phyloP scores from a whole-genome alignment of 345 rosid species.

The Salix koriyanagi region DNA sequence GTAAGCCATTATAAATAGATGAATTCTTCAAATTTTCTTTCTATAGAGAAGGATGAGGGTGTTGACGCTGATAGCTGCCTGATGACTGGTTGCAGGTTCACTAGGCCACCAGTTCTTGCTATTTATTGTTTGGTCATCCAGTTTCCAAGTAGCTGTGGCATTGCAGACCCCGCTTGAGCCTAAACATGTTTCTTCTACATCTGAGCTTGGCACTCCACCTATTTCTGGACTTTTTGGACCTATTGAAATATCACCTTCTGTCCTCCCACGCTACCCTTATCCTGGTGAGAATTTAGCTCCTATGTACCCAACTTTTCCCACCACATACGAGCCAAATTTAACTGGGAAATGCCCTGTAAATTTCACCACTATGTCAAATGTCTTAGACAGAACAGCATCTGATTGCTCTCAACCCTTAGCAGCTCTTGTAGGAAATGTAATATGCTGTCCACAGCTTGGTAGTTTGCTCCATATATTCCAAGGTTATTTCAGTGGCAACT shows the following conservation, averaged over 20 bases:
- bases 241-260: constrained; percentile 83
- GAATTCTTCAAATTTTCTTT: neutral
- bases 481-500: constrained; percentile 51
- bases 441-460: constrained; percentile 90
- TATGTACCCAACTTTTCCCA: constrained; percentile 78
- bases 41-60: neutral
- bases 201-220: constrained; percentile 72
- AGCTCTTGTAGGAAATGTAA: constrained; percentile 77
- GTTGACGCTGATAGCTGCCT: constrained; percentile 23
- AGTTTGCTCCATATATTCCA: constrained; percentile 80
- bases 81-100: constrained; percentile 50
- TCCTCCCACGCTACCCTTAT: constrained; percentile 57
- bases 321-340: constrained; percentile 71
- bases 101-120: constrained; percentile 48
- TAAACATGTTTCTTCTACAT: constrained; percentile 43
- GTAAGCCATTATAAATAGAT: constrained; percentile 27
- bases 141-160: constrained; percentile 61
- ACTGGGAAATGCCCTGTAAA: constrained; percentile 87
- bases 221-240: constrained; percentile 68
- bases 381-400: constrained; percentile 66
- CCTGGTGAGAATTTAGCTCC: constrained; percentile 65
- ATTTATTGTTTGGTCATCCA: constrained; percentile 59
- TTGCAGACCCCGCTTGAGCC: constrained; percentile 33
- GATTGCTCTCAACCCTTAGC: constrained; percentile 85
- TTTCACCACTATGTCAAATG: constrained; percentile 59